Evolutionary conservation across 2,329 filamentous ascomycete genomes (phyloP).

Genomic region (Sclerotinia minor): DNA sequence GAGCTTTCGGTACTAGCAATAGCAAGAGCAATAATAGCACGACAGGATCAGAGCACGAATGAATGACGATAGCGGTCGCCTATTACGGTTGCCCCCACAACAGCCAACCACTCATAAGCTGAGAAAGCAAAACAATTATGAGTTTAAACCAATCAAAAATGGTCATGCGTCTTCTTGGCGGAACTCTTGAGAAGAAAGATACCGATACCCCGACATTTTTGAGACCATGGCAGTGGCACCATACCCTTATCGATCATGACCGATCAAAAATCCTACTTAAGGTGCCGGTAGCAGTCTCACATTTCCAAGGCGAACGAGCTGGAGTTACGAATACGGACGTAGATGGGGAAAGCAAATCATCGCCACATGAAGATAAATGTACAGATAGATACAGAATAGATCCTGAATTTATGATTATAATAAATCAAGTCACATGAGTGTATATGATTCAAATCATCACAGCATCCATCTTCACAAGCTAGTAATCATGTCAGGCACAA

Average conservation of each 20-base stretch:
- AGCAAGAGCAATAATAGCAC: background rate
- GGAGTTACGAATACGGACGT: no score
- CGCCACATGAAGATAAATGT: no score
- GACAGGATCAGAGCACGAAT: constrained; percentile 10
- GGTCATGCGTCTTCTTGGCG: constrained; percentile 10
- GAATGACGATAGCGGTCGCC: constrained; percentile 25
- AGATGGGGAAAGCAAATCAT: no score
- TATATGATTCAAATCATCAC: background rate
- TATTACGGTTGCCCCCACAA: constrained; percentile 19
- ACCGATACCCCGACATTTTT: constrained; percentile 20
- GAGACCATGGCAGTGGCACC: background rate
- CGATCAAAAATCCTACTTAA: background rate
- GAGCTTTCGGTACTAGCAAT: constrained; percentile 20
- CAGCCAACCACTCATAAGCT: constrained; percentile 3
- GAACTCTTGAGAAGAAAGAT: background rate
- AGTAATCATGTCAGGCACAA: constrained; percentile 7
- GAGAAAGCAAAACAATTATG: background rate
- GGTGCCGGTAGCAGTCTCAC: background rate
- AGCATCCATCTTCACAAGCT: background rate
- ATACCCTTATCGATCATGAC: background rate
- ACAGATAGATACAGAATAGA: no score
- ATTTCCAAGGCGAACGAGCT: background rate
- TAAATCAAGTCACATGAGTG: background rate
- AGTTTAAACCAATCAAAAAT: background rate
- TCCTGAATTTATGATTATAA: no score